Base-by-base conservation (phyloP, 2,329 filamentous ascomycete species). In the Pestalotiopsis sp. region DNA sequence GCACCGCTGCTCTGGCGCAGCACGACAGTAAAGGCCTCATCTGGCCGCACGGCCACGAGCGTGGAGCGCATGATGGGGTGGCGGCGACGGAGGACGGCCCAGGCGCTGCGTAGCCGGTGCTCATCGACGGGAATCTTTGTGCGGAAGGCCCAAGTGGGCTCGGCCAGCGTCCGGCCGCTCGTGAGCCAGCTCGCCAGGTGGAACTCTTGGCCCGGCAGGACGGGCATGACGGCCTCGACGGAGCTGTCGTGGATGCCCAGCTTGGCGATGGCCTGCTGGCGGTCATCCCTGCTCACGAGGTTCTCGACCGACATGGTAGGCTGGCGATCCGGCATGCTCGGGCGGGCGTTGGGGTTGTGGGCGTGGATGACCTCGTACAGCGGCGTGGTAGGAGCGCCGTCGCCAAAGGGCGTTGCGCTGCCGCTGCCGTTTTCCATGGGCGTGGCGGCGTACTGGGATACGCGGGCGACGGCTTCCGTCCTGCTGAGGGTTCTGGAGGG, bases 131-230 rank as follows among this genome's bases (percentile, higher is more conserved):
- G 70, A 39, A 75, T 71, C 5, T 57, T 38, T 60, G 70, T 72
- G 39, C 67, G 71, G 65, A 76, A 78, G 5, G 72, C 69, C 74
- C 76, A 79, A 2, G 72, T 72, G 4, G 75, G 73, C 63, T 79
- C 77, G 26, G 76, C 72, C 26, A 78, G 67, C 4, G 70, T 77
- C 26, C 77, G 70, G 22, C 71, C 72, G 11, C 76, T 76, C 58
- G 76, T 77, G 55, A 78, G 65, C 77, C 77, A 79, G 65, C 70
- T 75, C 7, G 67, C 69, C 10, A 79, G 73, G 65, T 79, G 77
- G 56, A 75, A 77, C 57, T 72, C 68, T 66, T 79, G 78, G 7
- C 78, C 78, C n/a, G 75, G 68, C 1, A 78, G 71, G 66, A 75
- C 77, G 3, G 77, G 77, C 14, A 77, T 76, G 9, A 77, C 72